Evolutionary conservation across 169 alveolate species (phyloP).

Genomic region (Miamiensis avidus): DNA sequence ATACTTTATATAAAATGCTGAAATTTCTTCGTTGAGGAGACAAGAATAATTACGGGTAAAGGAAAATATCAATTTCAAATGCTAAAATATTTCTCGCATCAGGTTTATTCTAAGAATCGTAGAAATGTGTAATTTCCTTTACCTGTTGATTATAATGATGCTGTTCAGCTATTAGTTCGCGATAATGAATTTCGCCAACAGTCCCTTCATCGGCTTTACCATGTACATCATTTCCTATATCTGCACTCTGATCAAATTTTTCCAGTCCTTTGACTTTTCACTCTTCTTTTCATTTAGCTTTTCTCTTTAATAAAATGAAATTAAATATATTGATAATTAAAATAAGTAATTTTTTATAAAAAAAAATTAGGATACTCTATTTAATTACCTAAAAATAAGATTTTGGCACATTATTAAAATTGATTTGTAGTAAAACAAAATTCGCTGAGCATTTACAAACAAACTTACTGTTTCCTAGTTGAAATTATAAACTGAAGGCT

Average conservation of each 20-base stretch:
- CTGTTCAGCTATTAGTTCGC: background rate
- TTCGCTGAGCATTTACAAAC: slow-evolving; percentile 25
- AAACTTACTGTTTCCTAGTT: background rate
- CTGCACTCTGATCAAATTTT: slow-evolving; percentile 1
- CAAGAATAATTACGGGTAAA: slow-evolving; percentile 21
- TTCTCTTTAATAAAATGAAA: no score
- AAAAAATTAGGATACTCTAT: no score
- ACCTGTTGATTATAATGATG: background rate
- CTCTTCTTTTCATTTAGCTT: slow-evolving; percentile 20
- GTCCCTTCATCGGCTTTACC: slow-evolving; percentile 9
- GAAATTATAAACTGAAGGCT: background rate
- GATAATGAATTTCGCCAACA: slow-evolving; percentile 9
- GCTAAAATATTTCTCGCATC: slow-evolving; percentile 24
- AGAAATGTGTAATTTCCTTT: background rate
- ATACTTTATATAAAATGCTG: slow-evolving; percentile 33
- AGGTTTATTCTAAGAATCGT: slow-evolving; percentile 18
- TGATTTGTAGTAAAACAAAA: slow-evolving; percentile 34
- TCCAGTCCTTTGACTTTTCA: slow-evolving; percentile 21
- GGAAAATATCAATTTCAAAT: slow-evolving; percentile 23
- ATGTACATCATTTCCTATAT: slow-evolving; percentile 7
- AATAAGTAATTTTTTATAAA: no score
- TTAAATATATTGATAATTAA: no score
- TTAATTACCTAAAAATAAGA: slow-evolving; percentile 15
- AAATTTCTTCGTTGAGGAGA: slow-evolving; percentile 29
- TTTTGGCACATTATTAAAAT: slow-evolving; percentile 26